Evolutionary conservation across 208 protist species (phyloP).

Genomic region (Acanthamoeba triangularis): DNA sequence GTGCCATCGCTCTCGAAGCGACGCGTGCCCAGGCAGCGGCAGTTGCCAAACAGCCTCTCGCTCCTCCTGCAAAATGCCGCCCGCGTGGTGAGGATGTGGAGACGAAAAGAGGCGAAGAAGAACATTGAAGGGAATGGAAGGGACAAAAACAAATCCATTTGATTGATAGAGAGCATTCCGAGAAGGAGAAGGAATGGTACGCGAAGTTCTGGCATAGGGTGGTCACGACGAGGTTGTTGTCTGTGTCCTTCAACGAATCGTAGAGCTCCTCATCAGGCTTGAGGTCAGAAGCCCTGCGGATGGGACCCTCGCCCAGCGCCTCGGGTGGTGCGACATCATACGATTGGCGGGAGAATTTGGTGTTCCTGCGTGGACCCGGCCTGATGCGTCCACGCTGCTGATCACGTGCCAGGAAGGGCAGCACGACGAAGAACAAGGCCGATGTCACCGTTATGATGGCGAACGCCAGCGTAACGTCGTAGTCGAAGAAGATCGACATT

Average conservation of each 20-base stretch:
- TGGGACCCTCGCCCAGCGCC: background rate
- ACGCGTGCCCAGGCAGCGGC: slow-evolving; percentile 65
- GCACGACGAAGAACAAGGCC: background rate
- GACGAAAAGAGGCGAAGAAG: background rate
- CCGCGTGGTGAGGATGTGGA: background rate
- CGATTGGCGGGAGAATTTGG: slow-evolving; percentile 1
- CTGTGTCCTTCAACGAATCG: slow-evolving; percentile 19
- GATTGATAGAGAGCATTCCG: background rate
- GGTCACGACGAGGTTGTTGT: slow-evolving; percentile 23
- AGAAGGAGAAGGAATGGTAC: background rate
- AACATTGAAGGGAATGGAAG: background rate
- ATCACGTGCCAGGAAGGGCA: slow-evolving; percentile 32
- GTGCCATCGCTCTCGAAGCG: slow-evolving; percentile 32
- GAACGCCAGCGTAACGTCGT: background rate
- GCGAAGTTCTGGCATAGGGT: slow-evolving; percentile 40
- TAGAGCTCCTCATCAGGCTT: slow-evolving; percentile 1
- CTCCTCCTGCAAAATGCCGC: background rate
- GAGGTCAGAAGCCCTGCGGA: background rate
- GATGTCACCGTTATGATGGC: background rate
- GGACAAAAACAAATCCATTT: background rate
- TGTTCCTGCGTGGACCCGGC: background rate
- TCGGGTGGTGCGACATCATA: slow-evolving; percentile 47
- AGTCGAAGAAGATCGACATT: slow-evolving; percentile 1
- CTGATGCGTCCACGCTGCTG: slow-evolving; percentile 10
- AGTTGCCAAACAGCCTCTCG: slow-evolving; percentile 18